Percentiles rank a stretch among this genome's conserved stretches.
Evolutionary conservation across 2,329 filamentous ascomycete genomes (phyloP).

Genomic region (Fusarium marasasianum): DNA sequence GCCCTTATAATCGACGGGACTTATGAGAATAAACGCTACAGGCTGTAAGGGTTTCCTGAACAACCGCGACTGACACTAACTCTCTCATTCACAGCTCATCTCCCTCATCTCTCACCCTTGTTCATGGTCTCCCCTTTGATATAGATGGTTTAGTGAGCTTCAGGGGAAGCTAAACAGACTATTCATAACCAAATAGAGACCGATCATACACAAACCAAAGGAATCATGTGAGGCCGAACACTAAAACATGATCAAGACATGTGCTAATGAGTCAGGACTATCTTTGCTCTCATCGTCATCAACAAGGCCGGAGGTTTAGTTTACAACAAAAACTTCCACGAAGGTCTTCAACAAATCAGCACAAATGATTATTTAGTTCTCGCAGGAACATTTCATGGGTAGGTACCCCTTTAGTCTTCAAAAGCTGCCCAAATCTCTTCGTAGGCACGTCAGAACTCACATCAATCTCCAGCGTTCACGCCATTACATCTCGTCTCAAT

Average conservation of each 20-base stretch:
- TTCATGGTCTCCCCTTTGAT: constrained; percentile 32
- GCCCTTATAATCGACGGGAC: not conserved
- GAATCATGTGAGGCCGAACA: constrained; percentile 27
- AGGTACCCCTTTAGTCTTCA: constrained; percentile 29
- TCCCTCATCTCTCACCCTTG: constrained; percentile 22
- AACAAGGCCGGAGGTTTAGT: constrained; percentile 98
- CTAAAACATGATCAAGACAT: not conserved
- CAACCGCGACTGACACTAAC: not conserved
- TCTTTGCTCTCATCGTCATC: constrained; percentile 96
- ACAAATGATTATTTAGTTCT: constrained; percentile 98
- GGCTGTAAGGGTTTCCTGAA: constrained; percentile 1
- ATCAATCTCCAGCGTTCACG: constrained; percentile 65
- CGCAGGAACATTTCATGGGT: constrained; percentile 97
- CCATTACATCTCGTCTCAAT: constrained; percentile 71
- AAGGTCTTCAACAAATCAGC: constrained; percentile 85
- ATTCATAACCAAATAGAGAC: constrained; percentile 4
- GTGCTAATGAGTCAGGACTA: constrained; percentile 70
- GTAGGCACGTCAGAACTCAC: constrained; percentile 9
- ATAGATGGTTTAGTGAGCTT: constrained; percentile 39
- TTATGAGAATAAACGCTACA: not conserved
- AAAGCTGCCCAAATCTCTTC: not conserved
- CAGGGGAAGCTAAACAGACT: constrained; percentile 18
- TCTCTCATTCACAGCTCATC: constrained; percentile 15
- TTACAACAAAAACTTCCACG: constrained; percentile 94
- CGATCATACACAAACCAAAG: constrained; percentile 5